Evolutionary conservation across 371 early-diverging fungal species (phyloP), one percentile per base, ranked within the genome.

Genomic region (Mucor velutinosus): DNA sequence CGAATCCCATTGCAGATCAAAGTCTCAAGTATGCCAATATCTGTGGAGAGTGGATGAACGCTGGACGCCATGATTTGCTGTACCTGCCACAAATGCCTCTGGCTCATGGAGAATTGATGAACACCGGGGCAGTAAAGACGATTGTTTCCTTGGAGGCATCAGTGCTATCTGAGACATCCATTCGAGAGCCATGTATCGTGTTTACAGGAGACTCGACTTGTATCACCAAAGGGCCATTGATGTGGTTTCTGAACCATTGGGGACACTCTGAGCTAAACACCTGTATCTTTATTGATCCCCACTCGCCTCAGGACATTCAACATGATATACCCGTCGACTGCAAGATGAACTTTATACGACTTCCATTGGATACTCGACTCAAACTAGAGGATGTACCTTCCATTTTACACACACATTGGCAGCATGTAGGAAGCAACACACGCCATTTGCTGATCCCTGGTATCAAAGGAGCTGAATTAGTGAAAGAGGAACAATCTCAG

Each of bases 41-140:
- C 67, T 86, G 91, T 67, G 93, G 93, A 33, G 95, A 95, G 86
- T 95, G 95, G 95, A 92, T 92, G 92, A 87, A 85, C 23, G 62
- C 77, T 3, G 76, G 83, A 23, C 76, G 80, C 35, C 90, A 90
- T 49, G 79, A 84, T 47, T 76, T 81, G 66, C 68, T 90, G 1
- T 89, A 89, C 57, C 53, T 82, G 19, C 85, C 90, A 3, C 74
- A 82, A 23, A 81, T 78, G 49, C 91, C 92, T 2, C 68, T 90
- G 49, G 64, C 74, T 0, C 89, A 89, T 64, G 87, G 85, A 14
- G 70, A 75, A 47, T 65, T 90, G 39, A 63, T 89, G 71, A 79
- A 77, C 30, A 72, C 83, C 30, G 77, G 80, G 1, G 76, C 71
- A 8, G 51, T 79, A 21, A 60, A 70, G 62, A 61, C 70, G 0